A percentile compares a stretch with the other conserved stretches of the same genome.
These are phyloP conservation scores for Canavalia gladiata DNA, from an alignment of 306 rosid genomes.

Conservation along the genomic window DNA sequence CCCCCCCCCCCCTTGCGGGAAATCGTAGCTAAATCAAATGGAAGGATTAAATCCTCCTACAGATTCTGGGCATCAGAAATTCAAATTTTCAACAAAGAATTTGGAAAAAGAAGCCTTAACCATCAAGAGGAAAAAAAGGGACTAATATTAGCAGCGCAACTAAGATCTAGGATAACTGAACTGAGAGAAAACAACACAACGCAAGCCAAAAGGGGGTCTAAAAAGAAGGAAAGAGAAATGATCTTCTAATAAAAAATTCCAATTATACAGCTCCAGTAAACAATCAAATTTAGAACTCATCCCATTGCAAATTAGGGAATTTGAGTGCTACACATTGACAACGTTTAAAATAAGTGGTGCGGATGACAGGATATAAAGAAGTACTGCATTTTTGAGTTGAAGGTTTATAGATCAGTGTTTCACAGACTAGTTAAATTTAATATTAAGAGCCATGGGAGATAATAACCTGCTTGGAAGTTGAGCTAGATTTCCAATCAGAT, in stretches of 20 bases:
- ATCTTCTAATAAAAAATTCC: slow-evolving; percentile 10
- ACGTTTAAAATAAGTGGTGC: slow-evolving; percentile 8
- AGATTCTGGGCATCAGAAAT: slow-evolving; percentile 1
- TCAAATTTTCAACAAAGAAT: neutral
- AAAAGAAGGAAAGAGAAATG: neutral
- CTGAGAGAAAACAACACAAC: neutral
- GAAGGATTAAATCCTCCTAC: slow-evolving; percentile 20
- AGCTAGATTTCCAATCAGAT: slow-evolving; percentile 82
- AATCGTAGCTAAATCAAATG: slow-evolving; percentile 39
- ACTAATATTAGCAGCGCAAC: neutral
- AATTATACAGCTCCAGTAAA: slow-evolving; percentile 22
- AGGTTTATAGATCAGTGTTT: slow-evolving; percentile 42
- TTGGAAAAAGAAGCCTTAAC: neutral
- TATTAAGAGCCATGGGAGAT: slow-evolving; percentile 44
- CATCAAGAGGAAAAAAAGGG: neutral
- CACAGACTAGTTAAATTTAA: slow-evolving; percentile 39
- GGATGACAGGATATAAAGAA: slow-evolving; percentile 19
- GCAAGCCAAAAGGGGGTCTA: neutral
- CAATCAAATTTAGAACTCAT: neutral
- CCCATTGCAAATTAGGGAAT: neutral
- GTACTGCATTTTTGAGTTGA: slow-evolving; percentile 29
- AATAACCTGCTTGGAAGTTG: slow-evolving; percentile 77
- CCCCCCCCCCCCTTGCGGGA: neutral
- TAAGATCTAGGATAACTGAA: slow-evolving; percentile 15
- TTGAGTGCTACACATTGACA: slow-evolving; percentile 15